Evolutionary conservation across 1,284 basidiomycete species (phyloP), one percentile per base, ranked within the genome.

Genomic region (Inonotus obliquus): DNA sequence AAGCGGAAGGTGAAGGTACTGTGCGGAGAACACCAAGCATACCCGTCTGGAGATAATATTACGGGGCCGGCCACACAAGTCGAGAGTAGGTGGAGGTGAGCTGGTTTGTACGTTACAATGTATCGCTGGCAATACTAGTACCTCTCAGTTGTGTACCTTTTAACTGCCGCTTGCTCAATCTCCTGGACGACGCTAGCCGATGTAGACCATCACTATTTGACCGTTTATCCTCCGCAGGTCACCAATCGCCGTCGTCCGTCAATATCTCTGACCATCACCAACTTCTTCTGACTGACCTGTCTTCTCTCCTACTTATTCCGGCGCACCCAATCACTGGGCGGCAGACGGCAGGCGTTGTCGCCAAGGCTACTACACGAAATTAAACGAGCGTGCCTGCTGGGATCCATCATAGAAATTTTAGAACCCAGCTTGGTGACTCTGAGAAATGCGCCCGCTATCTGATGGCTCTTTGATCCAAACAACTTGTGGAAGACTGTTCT

Each of bases 111-210:
- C 32, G 32, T 32, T 44, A 14, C n/a, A 44, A 6, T 9, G 17
- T 44, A 5, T 44, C 41, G 41, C 17, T 17, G 41, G 19, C 41
- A 44, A 14, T 21, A 44, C 41, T 17, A 17, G 17, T 17, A n/a
- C n/a, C 41, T 21, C 17, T 21, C 10, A 17, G 17, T 44, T 14
- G 13, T 32, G 14, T 52, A 35, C 29, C n/a, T 49, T 49, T 52
- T 32, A 52, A 27, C 25, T 52, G 32, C 51, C 23, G 17, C 39
- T 13, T 39, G 37, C 23, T 45, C 4, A 57, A 57, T 57, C 55
- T 23, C 55, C 55, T 47, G 55, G 55, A 45, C 55, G 19, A 57
- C 55, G 25, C 13, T 37, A 52, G 51, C 51, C 29, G 51, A 52
- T 6, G 47, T 21, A 11, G n/a, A 25, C 23, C 21, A 21, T 49